phyloP scores from a whole-genome alignment of 257 asterid genomes.

The Osmanthus fragrans region DNA sequence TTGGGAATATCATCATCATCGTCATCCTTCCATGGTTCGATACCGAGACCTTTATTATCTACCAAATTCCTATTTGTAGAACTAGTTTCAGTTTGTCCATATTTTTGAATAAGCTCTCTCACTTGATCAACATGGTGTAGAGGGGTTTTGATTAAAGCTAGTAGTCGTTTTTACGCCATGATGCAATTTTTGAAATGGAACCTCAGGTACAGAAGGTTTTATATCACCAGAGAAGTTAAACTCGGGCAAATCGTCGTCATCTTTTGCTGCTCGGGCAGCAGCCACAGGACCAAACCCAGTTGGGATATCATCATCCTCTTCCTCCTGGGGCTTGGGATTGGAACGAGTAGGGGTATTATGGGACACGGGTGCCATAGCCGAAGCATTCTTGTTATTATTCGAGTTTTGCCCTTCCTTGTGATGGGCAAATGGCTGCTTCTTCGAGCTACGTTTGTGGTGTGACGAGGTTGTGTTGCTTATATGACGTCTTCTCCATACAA shows the following conservation, averaged over 20 bases:
- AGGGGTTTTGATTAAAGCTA: constrained; percentile 7
- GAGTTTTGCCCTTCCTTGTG: constrained; percentile 57
- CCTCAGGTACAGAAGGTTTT: constrained; percentile 30
- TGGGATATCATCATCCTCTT: constrained; percentile 76
- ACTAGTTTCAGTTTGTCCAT: constrained; percentile 61
- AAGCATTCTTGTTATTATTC: constrained; percentile 47
- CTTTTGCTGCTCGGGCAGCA: constrained; percentile 42
- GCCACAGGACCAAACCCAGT: constrained; percentile 89
- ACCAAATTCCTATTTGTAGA: constrained; percentile 20
- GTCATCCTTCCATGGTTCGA: constrained; percentile 75
- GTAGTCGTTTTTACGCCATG: constrained; percentile 25
- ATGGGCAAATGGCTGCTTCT: constrained; percentile 55
- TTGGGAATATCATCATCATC: constrained; percentile 85
- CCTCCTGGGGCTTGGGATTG: constrained; percentile 17
- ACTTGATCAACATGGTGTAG: constrained; percentile 67
- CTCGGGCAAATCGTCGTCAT: constrained; percentile 90
- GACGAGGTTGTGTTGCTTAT: constrained; percentile 70
- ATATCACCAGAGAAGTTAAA: constrained; percentile 64
- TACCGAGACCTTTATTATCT: constrained; percentile 41
- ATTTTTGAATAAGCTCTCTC: constrained; percentile 79
- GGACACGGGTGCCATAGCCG: constrained; percentile 33
- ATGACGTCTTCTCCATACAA: constrained; percentile 92
- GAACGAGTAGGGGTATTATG: constrained; percentile 13
- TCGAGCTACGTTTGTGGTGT: constrained; percentile 57
- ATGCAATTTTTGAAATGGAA: constrained; percentile 28